Evolutionary conservation across 768 basidiomycete species (phyloP).

Genomic region (Amanita exitialis): DNA sequence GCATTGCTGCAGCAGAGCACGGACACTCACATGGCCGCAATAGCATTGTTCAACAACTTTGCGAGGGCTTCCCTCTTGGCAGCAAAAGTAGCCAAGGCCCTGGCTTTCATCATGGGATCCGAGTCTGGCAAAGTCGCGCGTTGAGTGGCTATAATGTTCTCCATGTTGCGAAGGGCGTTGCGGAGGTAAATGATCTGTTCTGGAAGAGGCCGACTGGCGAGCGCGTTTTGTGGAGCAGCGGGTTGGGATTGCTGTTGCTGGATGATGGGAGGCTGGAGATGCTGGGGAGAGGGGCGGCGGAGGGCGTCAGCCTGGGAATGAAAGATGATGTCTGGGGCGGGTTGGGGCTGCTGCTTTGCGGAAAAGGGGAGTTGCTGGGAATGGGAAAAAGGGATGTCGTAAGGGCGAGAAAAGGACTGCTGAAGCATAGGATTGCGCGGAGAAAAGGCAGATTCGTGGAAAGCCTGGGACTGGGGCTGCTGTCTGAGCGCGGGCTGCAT

Average conservation of each 20-base stretch:
- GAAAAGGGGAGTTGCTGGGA: constrained; percentile 18
- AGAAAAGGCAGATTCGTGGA: constrained; percentile 12
- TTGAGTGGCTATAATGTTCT: neutral
- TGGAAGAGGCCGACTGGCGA: neutral
- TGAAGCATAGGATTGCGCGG: constrained; percentile 18
- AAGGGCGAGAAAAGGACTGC: too few species aligned
- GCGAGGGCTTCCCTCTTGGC: neutral
- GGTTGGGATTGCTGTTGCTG: neutral
- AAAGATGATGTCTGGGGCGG: neutral
- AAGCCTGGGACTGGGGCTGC: constrained; percentile 31
- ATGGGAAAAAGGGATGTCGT: neutral
- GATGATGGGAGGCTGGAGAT: neutral
- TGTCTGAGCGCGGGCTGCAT: constrained; percentile 41
- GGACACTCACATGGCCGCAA: neutral
- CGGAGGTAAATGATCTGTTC: constrained; percentile 3
- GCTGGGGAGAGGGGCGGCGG: constrained; percentile 33
- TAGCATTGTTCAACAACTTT: neutral
- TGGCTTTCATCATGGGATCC: constrained; percentile 5
- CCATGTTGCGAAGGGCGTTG: neutral
- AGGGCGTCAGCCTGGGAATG: constrained; percentile 33
- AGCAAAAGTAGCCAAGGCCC: neutral
- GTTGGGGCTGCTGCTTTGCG: constrained; percentile 8
- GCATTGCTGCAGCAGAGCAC: neutral
- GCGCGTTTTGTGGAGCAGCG: neutral
- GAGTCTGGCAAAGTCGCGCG: neutral